Percentiles rank a stretch among this genome's conserved stretches.
phyloP scores from a whole-genome alignment of 768 basidiomycete species.

The Collybia sordida region DNA sequence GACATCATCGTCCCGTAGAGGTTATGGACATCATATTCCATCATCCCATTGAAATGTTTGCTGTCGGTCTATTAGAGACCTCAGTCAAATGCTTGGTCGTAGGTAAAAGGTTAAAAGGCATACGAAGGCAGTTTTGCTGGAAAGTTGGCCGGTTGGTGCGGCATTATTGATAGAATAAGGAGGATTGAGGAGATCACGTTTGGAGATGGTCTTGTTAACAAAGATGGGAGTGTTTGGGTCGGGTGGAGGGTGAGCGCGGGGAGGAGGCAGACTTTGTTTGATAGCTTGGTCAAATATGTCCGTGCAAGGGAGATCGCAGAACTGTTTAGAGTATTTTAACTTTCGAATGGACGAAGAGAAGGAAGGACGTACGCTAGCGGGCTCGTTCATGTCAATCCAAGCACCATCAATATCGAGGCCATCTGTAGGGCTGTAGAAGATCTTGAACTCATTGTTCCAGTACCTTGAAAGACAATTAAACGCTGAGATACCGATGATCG shows the following conservation, averaged over 20 bases:
- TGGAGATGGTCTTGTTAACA: slow-evolving; percentile 18
- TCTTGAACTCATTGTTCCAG: slow-evolving; percentile 61
- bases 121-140: slow-evolving; percentile 55
- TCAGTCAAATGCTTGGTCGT: background rate
- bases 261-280: slow-evolving; percentile 52
- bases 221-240: slow-evolving; percentile 56
- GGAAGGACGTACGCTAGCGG: slow-evolving; percentile 49
- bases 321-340: slow-evolving; percentile 31
- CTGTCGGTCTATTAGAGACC: slow-evolving; percentile 34
- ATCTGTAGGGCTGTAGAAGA: slow-evolving; percentile 51
- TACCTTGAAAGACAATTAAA: slow-evolving; percentile 31
- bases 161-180: slow-evolving; percentile 63
- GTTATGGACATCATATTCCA: slow-evolving; percentile 66
- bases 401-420: slow-evolving; percentile 69
- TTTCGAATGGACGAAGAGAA: background rate
- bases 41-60: slow-evolving; percentile 54
- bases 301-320: slow-evolving; percentile 61
- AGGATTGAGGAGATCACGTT: slow-evolving; percentile 42
- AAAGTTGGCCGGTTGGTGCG: slow-evolving; percentile 40
- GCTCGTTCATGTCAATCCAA: slow-evolving; percentile 82
- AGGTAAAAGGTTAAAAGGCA: slow-evolving; percentile 13
- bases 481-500: background rate
- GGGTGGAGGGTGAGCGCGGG: slow-evolving; percentile 48
- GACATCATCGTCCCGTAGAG: slow-evolving; percentile 77
- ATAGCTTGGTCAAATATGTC: slow-evolving; percentile 60